Conservation (phyloP, 2,329 filamentous ascomycete species). For the Chrysoporthe cubensis region DNA sequence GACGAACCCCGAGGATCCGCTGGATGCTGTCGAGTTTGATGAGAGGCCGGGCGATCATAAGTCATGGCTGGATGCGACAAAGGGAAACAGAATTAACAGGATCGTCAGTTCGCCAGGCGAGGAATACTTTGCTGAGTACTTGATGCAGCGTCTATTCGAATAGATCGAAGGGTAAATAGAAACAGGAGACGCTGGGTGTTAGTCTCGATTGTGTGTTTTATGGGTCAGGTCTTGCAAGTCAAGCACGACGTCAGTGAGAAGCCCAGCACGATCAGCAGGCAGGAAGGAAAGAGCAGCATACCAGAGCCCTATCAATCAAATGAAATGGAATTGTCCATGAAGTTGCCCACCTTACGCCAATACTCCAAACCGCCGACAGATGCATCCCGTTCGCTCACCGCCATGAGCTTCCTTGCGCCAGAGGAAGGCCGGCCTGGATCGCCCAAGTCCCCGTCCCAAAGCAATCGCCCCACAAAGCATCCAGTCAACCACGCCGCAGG, state of each 20-base stretch:
- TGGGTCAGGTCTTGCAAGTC: neutral
- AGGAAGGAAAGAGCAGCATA: constrained; percentile 1
- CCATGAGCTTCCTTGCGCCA: constrained; percentile 14
- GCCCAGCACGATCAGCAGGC: neutral
- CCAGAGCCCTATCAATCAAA: neutral
- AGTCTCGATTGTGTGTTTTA: neutral
- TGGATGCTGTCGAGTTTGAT: constrained; percentile 52
- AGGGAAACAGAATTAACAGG: constrained; percentile 80
- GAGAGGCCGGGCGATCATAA: constrained; percentile 70
- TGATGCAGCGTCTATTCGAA: constrained; percentile 70
- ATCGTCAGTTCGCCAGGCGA: constrained; percentile 72
- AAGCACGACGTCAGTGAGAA: neutral
- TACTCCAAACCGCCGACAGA: constrained; percentile 24
- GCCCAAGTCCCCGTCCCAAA: neutral
- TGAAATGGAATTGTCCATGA: constrained; percentile 1
- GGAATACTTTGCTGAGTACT: constrained; percentile 65
- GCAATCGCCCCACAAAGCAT: neutral
- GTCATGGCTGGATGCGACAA: constrained; percentile 74
- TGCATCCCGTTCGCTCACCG: constrained; percentile 17
- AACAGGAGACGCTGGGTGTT: neutral
- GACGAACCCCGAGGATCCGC: constrained; percentile 45
- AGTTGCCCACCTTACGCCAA: constrained; percentile 8
- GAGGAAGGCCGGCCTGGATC: constrained; percentile 6
- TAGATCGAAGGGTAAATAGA: constrained; percentile 30
- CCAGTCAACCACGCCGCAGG: constrained; percentile 9